These are phyloP conservation scores for Globisporangium polare DNA, from an alignment of 352 stramenopile genomes.

Conservation along the genomic window DNA sequence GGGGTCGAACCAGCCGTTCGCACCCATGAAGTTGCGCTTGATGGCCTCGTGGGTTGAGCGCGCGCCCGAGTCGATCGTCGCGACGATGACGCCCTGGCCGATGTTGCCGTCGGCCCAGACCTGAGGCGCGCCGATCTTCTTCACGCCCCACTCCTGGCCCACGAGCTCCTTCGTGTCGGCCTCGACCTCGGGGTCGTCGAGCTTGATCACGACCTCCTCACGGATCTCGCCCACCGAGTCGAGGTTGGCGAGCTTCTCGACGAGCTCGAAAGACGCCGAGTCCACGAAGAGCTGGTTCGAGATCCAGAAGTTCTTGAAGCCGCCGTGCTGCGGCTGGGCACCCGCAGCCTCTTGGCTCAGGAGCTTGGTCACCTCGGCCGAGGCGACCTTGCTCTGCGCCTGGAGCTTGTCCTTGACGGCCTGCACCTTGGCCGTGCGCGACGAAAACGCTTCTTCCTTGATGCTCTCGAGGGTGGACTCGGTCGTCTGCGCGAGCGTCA, in stretches of 20 bases:
- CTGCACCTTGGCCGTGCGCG: not conserved
- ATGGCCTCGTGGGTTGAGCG: slow-evolving; percentile 16
- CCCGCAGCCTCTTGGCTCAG: not conserved
- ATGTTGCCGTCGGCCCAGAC: slow-evolving; percentile 10
- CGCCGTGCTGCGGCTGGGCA: not conserved
- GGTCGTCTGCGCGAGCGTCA: slow-evolving; percentile 23
- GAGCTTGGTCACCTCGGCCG: not conserved
- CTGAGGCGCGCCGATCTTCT: slow-evolving; percentile 11
- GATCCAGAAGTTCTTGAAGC: slow-evolving; percentile 1
- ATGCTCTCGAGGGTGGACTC: slow-evolving; percentile 14
- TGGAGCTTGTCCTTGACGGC: not conserved
- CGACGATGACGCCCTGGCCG: slow-evolving; percentile 17
- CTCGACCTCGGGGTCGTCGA: too few relatives aligned
- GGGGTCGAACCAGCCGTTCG: slow-evolving; percentile 18
- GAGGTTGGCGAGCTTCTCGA: too few relatives aligned
- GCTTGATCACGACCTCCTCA: not conserved
- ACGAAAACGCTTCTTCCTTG: slow-evolving; percentile 15
- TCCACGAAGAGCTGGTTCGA: not conserved
- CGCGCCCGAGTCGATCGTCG: slow-evolving; percentile 19
- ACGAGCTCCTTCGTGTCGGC: too few relatives aligned
- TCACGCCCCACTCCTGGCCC: slow-evolving; percentile 1
- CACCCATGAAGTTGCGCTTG: slow-evolving; percentile 17
- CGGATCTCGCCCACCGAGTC: not conserved
- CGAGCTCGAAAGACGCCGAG: not conserved
- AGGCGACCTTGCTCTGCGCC: not conserved